Percentiles rank a stretch among this genome's conserved stretches.
phyloP scores from a whole-genome alignment of 1,139 yeast species.

The Saccharomyces hybrid region DNA sequence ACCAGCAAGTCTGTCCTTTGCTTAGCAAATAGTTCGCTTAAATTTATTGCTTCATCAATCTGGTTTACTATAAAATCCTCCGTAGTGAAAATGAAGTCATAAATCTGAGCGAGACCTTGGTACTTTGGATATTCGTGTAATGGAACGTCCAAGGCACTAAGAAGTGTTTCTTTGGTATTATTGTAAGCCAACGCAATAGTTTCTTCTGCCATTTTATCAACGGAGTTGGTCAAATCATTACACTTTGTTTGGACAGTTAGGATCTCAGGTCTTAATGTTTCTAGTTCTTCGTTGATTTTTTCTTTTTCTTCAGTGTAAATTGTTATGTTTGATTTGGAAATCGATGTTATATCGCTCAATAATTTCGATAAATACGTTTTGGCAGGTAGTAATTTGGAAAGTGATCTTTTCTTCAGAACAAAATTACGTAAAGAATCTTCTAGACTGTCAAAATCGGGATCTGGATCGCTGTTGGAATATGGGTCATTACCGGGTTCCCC shows the following conservation, averaged over 20 bases:
- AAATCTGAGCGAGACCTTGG: slow-evolving; percentile 55
- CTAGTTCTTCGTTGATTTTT: slow-evolving; percentile 41
- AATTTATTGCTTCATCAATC: slow-evolving; percentile 53
- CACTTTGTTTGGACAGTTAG: slow-evolving; percentile 48
- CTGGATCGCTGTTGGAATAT: slow-evolving; percentile 20
- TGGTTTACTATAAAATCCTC: slow-evolving; percentile 60
- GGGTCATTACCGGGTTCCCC: slow-evolving; percentile 32
- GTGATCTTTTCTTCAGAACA: slow-evolving; percentile 78
- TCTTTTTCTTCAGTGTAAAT: slow-evolving; percentile 45
- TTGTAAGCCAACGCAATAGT: slow-evolving; percentile 54
- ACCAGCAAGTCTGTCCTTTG: slow-evolving; percentile 51
- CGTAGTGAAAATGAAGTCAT: slow-evolving; percentile 63
- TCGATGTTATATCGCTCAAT: slow-evolving; percentile 51
- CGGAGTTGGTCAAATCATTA: slow-evolving; percentile 46
- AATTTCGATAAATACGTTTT: slow-evolving; percentile 71
- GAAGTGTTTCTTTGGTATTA: slow-evolving; percentile 48
- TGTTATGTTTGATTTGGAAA: slow-evolving; percentile 54
- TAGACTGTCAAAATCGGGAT: slow-evolving; percentile 71
- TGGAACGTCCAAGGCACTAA: slow-evolving; percentile 52
- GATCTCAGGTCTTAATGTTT: slow-evolving; percentile 55
- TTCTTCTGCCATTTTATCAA: slow-evolving; percentile 56
- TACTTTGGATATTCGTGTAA: slow-evolving; percentile 49
- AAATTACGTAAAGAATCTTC: slow-evolving; percentile 82
- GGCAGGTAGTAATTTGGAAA: slow-evolving; percentile 88
- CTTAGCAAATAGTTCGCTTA: slow-evolving; percentile 65